phyloP scores from a whole-genome alignment of 2,329 filamentous ascomycete genomes.

The Lithohypha guttulata region DNA sequence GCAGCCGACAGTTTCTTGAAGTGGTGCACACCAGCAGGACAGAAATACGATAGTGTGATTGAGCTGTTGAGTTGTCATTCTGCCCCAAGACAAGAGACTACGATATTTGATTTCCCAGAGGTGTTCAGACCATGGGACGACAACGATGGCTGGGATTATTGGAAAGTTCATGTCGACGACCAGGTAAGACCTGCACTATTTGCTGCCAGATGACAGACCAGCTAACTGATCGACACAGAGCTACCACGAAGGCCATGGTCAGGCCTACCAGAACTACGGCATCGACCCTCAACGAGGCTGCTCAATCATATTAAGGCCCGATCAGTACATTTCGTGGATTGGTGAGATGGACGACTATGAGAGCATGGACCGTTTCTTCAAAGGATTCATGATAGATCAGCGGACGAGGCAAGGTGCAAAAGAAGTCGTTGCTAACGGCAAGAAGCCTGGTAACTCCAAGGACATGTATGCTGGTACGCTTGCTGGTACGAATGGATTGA shows the following conservation, averaged over 20 bases:
- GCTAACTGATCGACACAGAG: conserved; percentile 23
- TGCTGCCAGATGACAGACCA: neutral
- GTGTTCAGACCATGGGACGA: conserved; percentile 40
- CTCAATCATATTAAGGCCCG: conserved; percentile 51
- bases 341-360: conserved; percentile 17
- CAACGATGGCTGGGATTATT: conserved; percentile 44
- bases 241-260: conserved; percentile 44
- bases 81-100: conserved; percentile 38
- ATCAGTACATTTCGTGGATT: conserved; percentile 48
- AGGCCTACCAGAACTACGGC: conserved; percentile 45
- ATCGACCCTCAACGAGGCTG: conserved; percentile 46
- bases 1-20: conserved; percentile 32
- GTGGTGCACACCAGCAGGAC: conserved; percentile 31
- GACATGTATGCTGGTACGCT: neutral
- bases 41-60: conserved; percentile 39
- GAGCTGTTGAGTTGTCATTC: conserved; percentile 53
- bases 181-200: conserved; percentile 28
- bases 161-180: conserved; percentile 47
- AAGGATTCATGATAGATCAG: conserved; percentile 12
- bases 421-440: neutral
- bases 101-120: conserved; percentile 43
- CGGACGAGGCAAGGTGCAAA: neutral
- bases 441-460: too few species aligned
- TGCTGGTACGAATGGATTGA: conserved; percentile 1
- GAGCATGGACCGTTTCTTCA: conserved; percentile 18